These are phyloP conservation scores for Mycena floridula DNA, from an alignment of 768 basidiomycete genomes.

Conservation along the genomic window DNA sequence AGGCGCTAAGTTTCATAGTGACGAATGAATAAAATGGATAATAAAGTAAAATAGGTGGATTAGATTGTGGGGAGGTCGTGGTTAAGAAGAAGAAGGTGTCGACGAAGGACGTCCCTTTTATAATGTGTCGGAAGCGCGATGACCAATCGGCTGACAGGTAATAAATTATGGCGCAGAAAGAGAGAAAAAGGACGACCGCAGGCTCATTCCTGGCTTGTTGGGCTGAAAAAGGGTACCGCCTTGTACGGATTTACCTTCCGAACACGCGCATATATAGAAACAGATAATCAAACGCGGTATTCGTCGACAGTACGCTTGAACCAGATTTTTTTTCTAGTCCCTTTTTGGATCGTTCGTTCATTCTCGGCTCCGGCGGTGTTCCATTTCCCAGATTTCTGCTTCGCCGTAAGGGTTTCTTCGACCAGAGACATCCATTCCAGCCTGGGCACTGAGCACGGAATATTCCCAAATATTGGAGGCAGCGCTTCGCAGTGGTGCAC, in stretches of 20 bases:
- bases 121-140: too few species aligned
- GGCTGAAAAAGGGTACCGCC: neutral
- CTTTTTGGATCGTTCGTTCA: slow-evolving; percentile 3
- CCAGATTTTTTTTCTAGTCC: neutral
- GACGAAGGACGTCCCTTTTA: neutral
- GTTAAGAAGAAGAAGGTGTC: neutral
- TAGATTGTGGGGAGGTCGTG: neutral
- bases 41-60: neutral
- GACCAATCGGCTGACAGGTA: neutral
- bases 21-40: neutral
- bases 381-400: slow-evolving; percentile 1
- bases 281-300: neutral
- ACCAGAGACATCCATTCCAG: neutral
- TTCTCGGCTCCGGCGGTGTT: neutral
- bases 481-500: neutral
- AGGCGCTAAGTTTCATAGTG: slow-evolving; percentile 1
- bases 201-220: neutral
- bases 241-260: neutral
- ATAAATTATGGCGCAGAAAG: neutral
- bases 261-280: neutral
- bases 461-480: neutral
- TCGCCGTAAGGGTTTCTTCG: neutral
- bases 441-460: neutral
- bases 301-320: neutral
- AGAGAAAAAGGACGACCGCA: neutral